Conservation (phyloP, 1,284 basidiomycete genomes). For the Puccinia novopanici region DNA sequence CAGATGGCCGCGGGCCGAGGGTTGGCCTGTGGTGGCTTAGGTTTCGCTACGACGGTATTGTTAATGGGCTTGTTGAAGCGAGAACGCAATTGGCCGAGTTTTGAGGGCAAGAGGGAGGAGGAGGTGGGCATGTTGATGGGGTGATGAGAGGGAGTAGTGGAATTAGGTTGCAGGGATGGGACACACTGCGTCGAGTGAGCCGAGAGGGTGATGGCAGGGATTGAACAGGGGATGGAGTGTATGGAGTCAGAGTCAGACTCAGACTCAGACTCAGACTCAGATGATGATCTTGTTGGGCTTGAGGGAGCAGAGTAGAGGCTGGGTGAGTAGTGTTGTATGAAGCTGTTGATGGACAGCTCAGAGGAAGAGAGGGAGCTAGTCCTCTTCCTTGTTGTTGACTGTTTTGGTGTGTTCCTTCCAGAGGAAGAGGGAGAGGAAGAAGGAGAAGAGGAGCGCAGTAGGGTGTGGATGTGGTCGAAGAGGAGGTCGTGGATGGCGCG, state of each 20-base stretch:
- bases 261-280: too few relatives aligned
- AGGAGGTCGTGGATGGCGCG: too few relatives aligned
- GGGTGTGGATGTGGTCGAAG: too few relatives aligned
- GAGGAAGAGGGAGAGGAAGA: too few relatives aligned
- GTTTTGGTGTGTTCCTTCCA: too few relatives aligned
- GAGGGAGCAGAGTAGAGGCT: too few relatives aligned
- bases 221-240: not conserved
- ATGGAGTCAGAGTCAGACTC: too few relatives aligned
- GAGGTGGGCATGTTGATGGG: not conserved
- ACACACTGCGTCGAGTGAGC: not conserved
- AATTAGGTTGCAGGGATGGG: not conserved
- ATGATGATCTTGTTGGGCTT: too few relatives aligned
- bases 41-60: not conserved
- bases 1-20: not conserved
- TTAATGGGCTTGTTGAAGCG: conserved; percentile 3
- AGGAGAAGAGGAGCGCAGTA: too few relatives aligned
- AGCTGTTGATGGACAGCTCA: not conserved
- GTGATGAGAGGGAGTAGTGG: too few relatives aligned
- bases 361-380: not conserved
- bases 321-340: not conserved
- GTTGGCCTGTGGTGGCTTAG: not conserved
- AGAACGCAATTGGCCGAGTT: not conserved
- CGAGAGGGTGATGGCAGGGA: conserved; percentile 1
- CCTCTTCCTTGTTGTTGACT: too few relatives aligned
- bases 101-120: not conserved